phyloP scores from a whole-genome alignment of 257 asterid species.

The Schizonepeta tenuifolia region DNA sequence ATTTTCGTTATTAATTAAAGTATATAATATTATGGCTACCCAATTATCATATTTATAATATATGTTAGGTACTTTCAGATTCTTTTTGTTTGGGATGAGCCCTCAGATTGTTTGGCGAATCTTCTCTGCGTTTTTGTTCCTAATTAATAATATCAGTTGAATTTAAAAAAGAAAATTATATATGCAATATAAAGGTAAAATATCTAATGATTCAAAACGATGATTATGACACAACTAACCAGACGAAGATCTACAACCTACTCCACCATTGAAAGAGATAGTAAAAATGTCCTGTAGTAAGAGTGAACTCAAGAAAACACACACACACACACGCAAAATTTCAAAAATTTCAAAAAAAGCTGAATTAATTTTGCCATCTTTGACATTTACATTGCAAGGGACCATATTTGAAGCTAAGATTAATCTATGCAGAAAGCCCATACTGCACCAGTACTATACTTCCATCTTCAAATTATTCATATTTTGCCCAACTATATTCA shows the following conservation, averaged over 20 bases:
- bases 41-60: background rate
- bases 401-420: constrained; percentile 39
- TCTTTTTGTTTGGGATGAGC: too few species aligned
- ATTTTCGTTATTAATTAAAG: too few species aligned
- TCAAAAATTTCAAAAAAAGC: background rate
- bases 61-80: too few species aligned
- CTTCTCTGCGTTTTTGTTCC: too few species aligned
- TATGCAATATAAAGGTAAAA: background rate
- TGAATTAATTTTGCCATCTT: constrained; percentile 15
- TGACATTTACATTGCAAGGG: constrained; percentile 39
- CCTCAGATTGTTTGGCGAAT: too few species aligned
- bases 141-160: too few species aligned
- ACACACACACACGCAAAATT: too few species aligned
- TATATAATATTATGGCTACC: background rate
- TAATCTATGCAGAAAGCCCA: constrained; percentile 28
- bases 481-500: background rate
- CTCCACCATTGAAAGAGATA: constrained; percentile 22
- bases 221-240: constrained; percentile 12
- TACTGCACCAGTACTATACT: constrained; percentile 15
- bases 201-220: background rate
- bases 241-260: constrained; percentile 15
- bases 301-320: constrained; percentile 19
- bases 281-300: constrained; percentile 13
- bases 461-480: background rate
- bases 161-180: too few species aligned